phyloP scores from a whole-genome alignment of 2,329 filamentous ascomycete species.

The Juglanconis sp. region DNA sequence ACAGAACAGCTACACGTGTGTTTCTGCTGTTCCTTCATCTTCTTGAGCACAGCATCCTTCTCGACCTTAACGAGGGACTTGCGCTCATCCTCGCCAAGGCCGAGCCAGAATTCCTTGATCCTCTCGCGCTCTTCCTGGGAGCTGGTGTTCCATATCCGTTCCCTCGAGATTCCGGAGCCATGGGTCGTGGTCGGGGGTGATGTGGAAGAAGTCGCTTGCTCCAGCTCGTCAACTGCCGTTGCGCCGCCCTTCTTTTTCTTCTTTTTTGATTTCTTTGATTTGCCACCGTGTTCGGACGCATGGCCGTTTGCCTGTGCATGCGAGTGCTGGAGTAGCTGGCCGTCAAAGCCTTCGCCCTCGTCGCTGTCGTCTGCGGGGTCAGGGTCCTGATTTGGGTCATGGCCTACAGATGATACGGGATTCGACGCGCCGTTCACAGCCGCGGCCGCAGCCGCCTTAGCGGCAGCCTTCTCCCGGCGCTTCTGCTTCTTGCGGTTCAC shows the following conservation, averaged over 20 bases:
- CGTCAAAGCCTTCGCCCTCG: slow-evolving; percentile 38
- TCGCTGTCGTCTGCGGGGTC: slow-evolving; percentile 58
- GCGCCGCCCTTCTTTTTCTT: slow-evolving; percentile 60
- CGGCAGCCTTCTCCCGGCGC: slow-evolving; percentile 80
- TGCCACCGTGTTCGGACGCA: slow-evolving; percentile 28
- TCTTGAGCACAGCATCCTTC: slow-evolving; percentile 94
- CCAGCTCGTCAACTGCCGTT: slow-evolving; percentile 17
- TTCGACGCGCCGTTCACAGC: slow-evolving; percentile 36
- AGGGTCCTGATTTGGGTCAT: slow-evolving; percentile 35
- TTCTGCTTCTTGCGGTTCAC: slow-evolving; percentile 96
- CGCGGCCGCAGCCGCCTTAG: slow-evolving; percentile 57
- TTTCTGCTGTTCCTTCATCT: slow-evolving; percentile 99
- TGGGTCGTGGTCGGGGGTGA: slow-evolving; percentile 29
- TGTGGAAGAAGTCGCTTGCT: slow-evolving; percentile 30
- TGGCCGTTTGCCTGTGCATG: slow-evolving; percentile 33
- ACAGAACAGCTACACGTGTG: slow-evolving; percentile 98
- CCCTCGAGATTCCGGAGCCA: slow-evolving; percentile 56
- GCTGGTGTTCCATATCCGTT: slow-evolving; percentile 97
- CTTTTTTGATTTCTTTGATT: slow-evolving; percentile 62
- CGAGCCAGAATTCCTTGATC: slow-evolving; percentile 98
- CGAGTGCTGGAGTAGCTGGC: slow-evolving; percentile 34
- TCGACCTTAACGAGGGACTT: slow-evolving; percentile 96
- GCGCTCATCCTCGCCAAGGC: slow-evolving; percentile 87
- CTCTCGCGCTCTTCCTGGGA: slow-evolving; percentile 92
- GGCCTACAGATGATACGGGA: slow-evolving; percentile 27